phyloP scores from a whole-genome alignment of 495 filamentous ascomycete species.

The Chlorociboria aeruginascens region DNA sequence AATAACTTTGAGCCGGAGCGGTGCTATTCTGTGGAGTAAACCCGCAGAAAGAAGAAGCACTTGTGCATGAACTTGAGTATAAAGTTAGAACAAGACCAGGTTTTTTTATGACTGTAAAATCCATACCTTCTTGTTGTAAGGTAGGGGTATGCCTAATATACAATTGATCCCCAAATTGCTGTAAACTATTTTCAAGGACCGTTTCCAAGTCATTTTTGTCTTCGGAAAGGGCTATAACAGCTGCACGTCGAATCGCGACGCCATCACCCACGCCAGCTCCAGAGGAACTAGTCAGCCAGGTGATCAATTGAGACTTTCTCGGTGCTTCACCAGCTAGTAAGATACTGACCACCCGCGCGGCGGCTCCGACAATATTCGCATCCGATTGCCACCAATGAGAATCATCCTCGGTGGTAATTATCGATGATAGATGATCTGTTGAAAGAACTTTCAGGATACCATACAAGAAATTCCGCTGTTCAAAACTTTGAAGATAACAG shows the following conservation, averaged over 20 bases:
- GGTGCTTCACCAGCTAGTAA: conserved; percentile 26
- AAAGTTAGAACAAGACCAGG: conserved; percentile 14
- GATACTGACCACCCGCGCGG: conserved; percentile 30
- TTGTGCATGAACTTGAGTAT: conserved; percentile 54
- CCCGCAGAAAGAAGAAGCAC: conserved; percentile 67
- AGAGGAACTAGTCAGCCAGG: conserved; percentile 55
- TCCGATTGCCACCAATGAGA: conserved; percentile 27
- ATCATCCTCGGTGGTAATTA: conserved; percentile 15
- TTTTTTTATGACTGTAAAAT: neutral
- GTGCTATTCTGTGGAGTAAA: conserved; percentile 51
- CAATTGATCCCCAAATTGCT: conserved; percentile 71
- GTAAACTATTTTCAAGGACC: conserved; percentile 54
- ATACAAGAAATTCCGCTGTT: conserved; percentile 47
- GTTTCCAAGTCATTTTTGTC: conserved; percentile 38
- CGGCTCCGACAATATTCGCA: conserved; percentile 29
- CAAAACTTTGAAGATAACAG: conserved; percentile 34
- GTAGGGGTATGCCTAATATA: conserved; percentile 76
- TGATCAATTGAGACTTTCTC: conserved; percentile 41
- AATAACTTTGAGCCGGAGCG: conserved; percentile 46
- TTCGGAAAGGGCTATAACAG: conserved; percentile 47
- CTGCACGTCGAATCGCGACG: conserved; percentile 50
- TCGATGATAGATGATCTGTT: conserved; percentile 23
- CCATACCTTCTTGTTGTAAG: conserved; percentile 70
- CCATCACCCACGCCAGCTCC: conserved; percentile 52
- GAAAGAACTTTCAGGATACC: conserved; percentile 47